Conservation (phyloP, 768 basidiomycete species). For the Cystofilobasidium ferigula region DNA sequence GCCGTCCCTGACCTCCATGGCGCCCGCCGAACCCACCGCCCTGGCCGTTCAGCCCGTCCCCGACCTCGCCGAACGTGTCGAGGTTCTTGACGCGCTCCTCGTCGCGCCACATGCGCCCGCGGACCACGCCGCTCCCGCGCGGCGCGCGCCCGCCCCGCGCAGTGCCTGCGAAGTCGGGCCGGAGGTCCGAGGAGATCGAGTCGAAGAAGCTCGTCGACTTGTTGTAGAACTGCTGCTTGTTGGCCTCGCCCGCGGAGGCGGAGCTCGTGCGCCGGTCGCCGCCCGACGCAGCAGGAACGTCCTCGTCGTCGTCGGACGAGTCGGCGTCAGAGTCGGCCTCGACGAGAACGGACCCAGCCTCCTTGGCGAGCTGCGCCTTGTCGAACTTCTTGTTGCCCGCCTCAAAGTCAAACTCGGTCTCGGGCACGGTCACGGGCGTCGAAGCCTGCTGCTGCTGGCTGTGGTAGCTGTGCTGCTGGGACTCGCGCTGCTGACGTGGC, state of each 20-base stretch:
- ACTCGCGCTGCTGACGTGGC: conserved; percentile 9
- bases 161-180: conserved; percentile 26
- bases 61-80: conserved; percentile 33
- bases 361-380: conserved; percentile 46
- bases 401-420: conserved; percentile 72
- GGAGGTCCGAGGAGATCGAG: conserved; percentile 32
- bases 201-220: conserved; percentile 34
- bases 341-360: conserved; percentile 12
- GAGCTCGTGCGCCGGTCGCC: conserved; percentile 10
- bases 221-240: conserved; percentile 29
- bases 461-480: conserved; percentile 2
- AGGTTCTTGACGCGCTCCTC: conserved; percentile 31
- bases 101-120: conserved; percentile 17
- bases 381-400: conserved; percentile 69
- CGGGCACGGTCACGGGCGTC: conserved; percentile 49
- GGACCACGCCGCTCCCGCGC: background rate
- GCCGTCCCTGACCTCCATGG: background rate
- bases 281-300: background rate
- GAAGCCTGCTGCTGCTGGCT: background rate
- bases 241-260: background rate
- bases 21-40: background rate
- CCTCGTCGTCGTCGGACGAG: conserved; percentile 16
- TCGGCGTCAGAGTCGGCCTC: conserved; percentile 11
- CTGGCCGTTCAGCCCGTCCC: conserved; percentile 7
- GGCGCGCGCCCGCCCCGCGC: conserved; percentile 21